These are phyloP conservation scores for Starmerella kuoi DNA, from an alignment of 805 yeast genomes.

Conservation along the genomic window DNA sequence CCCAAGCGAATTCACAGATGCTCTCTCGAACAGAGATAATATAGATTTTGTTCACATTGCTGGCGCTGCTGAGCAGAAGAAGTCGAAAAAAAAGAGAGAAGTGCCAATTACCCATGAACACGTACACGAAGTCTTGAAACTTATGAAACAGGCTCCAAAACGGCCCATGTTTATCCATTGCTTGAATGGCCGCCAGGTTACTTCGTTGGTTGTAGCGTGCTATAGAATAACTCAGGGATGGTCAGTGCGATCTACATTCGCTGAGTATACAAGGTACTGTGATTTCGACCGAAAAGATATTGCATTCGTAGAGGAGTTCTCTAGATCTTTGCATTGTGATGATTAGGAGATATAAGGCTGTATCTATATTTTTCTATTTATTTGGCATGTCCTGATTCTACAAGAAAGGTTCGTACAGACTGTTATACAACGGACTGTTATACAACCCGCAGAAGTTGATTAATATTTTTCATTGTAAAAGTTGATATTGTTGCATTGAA, in stretches of 20 bases:
- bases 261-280: slow-evolving; percentile 68
- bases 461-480: too few species aligned
- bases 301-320: slow-evolving; percentile 52
- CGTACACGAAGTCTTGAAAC: slow-evolving; percentile 45
- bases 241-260: slow-evolving; percentile 78
- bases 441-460: too few species aligned
- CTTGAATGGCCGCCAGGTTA: slow-evolving; percentile 77
- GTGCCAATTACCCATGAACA: slow-evolving; percentile 64
- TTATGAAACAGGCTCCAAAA: slow-evolving; percentile 44
- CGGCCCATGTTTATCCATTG: slow-evolving; percentile 79
- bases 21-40: slow-evolving; percentile 39
- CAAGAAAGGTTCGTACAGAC: too few species aligned
- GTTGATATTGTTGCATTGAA: too few species aligned
- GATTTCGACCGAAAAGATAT: slow-evolving; percentile 74
- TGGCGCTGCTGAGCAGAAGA: slow-evolving; percentile 39
- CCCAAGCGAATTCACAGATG: slow-evolving; percentile 13
- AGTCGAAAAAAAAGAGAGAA: slow-evolving; percentile 30
- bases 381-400: neutral
- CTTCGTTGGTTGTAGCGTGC: slow-evolving; percentile 76
- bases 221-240: slow-evolving; percentile 71
- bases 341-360: neutral
- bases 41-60: slow-evolving; percentile 59
- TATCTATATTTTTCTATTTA: neutral
- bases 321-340: neutral
- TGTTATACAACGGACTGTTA: too few species aligned